A percentile compares a stretch with the other conserved stretches of the same genome.
Conservation (phyloP, 106 monocot genomes). For the Dioscorea zingiberensis region DNA sequence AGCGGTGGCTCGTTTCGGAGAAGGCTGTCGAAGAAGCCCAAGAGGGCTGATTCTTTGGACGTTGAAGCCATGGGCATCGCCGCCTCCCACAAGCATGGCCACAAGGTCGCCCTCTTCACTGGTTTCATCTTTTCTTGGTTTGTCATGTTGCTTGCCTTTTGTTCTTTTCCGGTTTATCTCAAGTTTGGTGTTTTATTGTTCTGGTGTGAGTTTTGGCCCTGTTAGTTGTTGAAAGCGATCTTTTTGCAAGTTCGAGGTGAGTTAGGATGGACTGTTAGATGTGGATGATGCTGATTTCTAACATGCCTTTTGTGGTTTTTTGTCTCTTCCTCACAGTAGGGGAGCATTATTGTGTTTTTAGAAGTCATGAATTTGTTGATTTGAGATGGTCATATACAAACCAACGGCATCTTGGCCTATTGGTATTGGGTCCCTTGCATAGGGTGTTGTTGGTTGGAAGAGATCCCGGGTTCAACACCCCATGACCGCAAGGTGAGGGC, state of each 20-base stretch:
- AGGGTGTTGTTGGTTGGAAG: too few species aligned
- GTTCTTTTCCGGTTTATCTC: background rate
- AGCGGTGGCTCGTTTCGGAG: conserved; percentile 20
- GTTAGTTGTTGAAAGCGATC: background rate
- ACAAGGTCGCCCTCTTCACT: conserved; percentile 51
- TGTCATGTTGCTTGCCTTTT: background rate
- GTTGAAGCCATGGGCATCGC: conserved; percentile 80
- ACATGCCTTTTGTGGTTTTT: too few species aligned
- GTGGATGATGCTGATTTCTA: background rate
- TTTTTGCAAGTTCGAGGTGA: background rate
- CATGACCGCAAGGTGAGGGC: too few species aligned
- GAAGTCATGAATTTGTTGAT: too few species aligned
- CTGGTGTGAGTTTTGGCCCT: background rate
- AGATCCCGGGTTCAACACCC: too few species aligned
- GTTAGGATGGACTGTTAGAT: too few species aligned
- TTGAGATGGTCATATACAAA: too few species aligned
- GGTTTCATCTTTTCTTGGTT: too few species aligned
- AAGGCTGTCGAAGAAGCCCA: conserved; percentile 44
- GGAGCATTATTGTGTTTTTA: background rate
- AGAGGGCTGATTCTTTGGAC: conserved; percentile 68
- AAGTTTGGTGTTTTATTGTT: background rate
- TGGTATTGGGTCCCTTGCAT: too few species aligned
- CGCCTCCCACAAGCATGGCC: conserved; percentile 28
- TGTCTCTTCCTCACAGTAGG: too few species aligned
- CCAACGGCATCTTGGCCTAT: too few species aligned